Evolutionary conservation across 139 green algal genomes (phyloP), one percentile per base, ranked within the genome.

Genomic region (Tetraselmis striata): DNA sequence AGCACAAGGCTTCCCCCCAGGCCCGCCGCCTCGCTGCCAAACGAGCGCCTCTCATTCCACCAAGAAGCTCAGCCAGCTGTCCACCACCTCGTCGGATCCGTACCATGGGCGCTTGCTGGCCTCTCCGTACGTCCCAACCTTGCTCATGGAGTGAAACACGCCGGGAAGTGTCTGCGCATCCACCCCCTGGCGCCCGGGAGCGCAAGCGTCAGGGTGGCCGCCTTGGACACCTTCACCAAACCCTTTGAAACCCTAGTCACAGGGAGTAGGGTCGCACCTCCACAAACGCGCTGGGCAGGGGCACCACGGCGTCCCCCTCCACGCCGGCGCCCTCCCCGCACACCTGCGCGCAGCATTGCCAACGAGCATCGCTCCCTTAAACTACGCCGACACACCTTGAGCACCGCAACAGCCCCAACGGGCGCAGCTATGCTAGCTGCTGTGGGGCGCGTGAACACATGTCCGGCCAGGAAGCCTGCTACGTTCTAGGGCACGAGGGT

Each of bases 221-320:
- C 45, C 45, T 67, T 67, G 5, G 45, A 67, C 45, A 67, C 45
- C 18, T 67, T 5, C 18, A 18, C 11, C 18, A 67, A 18, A 18
- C 45, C 18, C 45, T 67, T 67, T 67, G 45, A 5, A 67, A 25
- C 45, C 45, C 45, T 67, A n/a, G n/a, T n/a, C n/a, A n/a, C n/a
- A n/a, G n/a, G n/a, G n/a, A n/a, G n/a, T n/a, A n/a, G n/a, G n/a
- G n/a, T n/a, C n/a, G n/a, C 25, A 18, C 78, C 11, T 81, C 79
- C 67, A 94, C 83, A 80, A 92, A 80, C 1, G 88, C 89, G 59
- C 32, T 84, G 76, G n/a, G 1, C 74, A 93, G 80, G 24, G 93
- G 93, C 27, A 96, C 93, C 27, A 96, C 93, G 0, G 86, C 87
- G 75, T 96, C 93, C 2, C 93, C 93, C 67, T 87, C 86, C 5